Evolutionary conservation across 192 early-diverging fungal species (phyloP).

Genomic region (Backusella psychrophila): DNA sequence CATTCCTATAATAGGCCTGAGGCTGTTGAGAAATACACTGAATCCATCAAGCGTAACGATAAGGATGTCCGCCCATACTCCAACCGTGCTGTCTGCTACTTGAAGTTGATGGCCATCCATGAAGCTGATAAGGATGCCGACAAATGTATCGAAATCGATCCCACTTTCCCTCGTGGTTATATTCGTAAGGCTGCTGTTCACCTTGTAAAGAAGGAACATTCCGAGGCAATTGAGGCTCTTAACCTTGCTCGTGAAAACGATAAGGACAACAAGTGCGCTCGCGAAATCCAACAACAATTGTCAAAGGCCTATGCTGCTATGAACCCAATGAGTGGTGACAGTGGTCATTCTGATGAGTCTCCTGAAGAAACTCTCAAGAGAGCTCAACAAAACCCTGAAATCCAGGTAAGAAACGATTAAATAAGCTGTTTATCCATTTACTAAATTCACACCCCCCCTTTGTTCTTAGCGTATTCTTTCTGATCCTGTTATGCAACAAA

Average conservation of each 20-base stretch:
- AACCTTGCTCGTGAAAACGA: constrained; percentile 77
- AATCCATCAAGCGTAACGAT: constrained; percentile 96
- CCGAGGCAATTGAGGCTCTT: constrained; percentile 79
- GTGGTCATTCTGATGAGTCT: constrained; percentile 46
- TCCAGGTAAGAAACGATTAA: constrained; percentile 42
- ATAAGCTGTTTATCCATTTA: background rate
- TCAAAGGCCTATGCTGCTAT: constrained; percentile 81
- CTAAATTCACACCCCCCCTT: too few species aligned
- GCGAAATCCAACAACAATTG: constrained; percentile 82
- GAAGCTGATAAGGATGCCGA: constrained; percentile 98
- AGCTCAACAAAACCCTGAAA: constrained; percentile 93
- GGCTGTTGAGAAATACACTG: constrained; percentile 90
- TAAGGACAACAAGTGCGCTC: constrained; percentile 77
- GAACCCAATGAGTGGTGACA: constrained; percentile 48
- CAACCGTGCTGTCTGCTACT: constrained; percentile 95
- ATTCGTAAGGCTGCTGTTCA: constrained; percentile 93
- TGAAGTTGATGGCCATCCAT: constrained; percentile 89
- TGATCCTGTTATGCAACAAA: constrained; percentile 96
- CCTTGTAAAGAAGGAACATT: constrained; percentile 86
- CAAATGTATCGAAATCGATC: constrained; percentile 80
- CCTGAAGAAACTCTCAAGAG: constrained; percentile 78
- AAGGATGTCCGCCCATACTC: constrained; percentile 87
- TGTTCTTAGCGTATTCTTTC: constrained; percentile 63
- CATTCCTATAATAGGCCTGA: constrained; percentile 41
- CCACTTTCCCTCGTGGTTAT: constrained; percentile 91